A percentile compares a stretch with the other conserved stretches of the same genome.
Evolutionary conservation across 2,329 filamentous ascomycete genomes (phyloP).

Genomic region (Madurella mycetomatis): DNA sequence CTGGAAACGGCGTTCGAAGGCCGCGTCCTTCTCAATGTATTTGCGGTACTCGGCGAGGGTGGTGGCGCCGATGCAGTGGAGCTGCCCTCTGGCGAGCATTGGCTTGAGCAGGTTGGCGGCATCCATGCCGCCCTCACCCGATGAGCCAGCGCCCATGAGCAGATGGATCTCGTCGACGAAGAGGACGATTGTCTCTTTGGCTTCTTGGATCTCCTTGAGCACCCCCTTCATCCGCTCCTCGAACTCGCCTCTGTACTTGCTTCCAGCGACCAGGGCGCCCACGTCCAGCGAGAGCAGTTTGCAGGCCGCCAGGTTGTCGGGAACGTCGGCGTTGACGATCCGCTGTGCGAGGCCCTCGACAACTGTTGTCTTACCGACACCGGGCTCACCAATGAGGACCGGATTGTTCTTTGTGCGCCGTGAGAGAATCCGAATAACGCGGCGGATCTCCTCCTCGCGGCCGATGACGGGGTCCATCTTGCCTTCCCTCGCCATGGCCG

Average conservation of each 20-base stretch:
- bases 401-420: conserved; percentile 98
- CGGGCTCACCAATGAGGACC: conserved; percentile 93
- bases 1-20: conserved; percentile 97
- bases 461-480: conserved; percentile 98
- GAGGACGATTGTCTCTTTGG: conserved; percentile 93
- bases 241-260: conserved; percentile 98
- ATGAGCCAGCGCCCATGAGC: conserved; percentile 93
- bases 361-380: conserved; percentile 97
- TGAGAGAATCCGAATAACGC: conserved; percentile 87
- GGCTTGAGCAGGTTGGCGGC: conserved; percentile 96
- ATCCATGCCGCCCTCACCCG: conserved; percentile 97
- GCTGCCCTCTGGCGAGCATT: conserved; percentile 92
- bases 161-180: conserved; percentile 99
- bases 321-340: conserved; percentile 95
- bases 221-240: conserved; percentile 99
- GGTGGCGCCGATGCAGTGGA: conserved; percentile 97
- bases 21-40: conserved; percentile 97
- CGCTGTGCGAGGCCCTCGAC: conserved; percentile 93
- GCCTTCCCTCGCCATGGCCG: conserved; percentile 88
- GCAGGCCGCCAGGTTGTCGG: conserved; percentile 90
- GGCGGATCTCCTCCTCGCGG: conserved; percentile 88
- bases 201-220: conserved; percentile 90
- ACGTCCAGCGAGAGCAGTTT: conserved; percentile 93
- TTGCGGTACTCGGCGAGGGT: conserved; percentile 95
- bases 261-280: conserved; percentile 89